Evolutionary conservation across 495 filamentous ascomycete genomes (phyloP), one percentile per base, ranked within the genome.

Genomic region (Staphylotrichum tortipilum): DNA sequence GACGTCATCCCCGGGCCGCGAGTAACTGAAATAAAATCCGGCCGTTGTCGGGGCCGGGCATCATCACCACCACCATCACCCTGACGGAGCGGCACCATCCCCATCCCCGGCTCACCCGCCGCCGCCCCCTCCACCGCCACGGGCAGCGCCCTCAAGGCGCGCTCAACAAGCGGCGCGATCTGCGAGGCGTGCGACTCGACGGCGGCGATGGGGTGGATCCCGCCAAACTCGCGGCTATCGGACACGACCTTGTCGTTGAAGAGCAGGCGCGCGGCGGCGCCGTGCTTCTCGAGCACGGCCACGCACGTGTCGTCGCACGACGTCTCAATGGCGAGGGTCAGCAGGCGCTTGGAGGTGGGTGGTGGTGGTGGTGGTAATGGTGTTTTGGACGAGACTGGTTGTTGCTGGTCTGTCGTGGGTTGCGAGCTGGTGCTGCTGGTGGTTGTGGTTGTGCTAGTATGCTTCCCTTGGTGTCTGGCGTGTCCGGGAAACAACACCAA

Each of bases 251-350:
- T 94, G 53, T 84, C 75, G 52, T 94, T 81, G 68, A 90, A 94
- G 62, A 83, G 79, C 0, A 95, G 76, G 7, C 65, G 73, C 7
- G 79, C 76, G 10, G 64, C 60, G 3, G 60, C 49, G 7, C 59
- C 56, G 5, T 57, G 30, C 33, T 73, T 86, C 50, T 87, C 76
- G 12, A 97, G 74, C 38, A 98, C 67, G 18, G 91, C 86, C 7
- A 98, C 89, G 35, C 86, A 91, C 1, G 91, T 95, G 70, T 98
- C 92, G 67, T 98, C 92, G 73, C 88, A 97, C n/a, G 90, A 95
- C 14, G 86, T 87, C 71, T 97, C 91, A 62, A 97, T 94, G 15
- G 87, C 91, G 29, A 97, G 81, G 0, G 86, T 90, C 14, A 86
- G n/a, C 19, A 37, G 41, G 5, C 7, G 23, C 39, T 11, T 15